Evolutionary conservation across 257 asterid species (phyloP), one percentile per base, ranked within the genome.

Genomic region (Solanum dulcamara): DNA sequence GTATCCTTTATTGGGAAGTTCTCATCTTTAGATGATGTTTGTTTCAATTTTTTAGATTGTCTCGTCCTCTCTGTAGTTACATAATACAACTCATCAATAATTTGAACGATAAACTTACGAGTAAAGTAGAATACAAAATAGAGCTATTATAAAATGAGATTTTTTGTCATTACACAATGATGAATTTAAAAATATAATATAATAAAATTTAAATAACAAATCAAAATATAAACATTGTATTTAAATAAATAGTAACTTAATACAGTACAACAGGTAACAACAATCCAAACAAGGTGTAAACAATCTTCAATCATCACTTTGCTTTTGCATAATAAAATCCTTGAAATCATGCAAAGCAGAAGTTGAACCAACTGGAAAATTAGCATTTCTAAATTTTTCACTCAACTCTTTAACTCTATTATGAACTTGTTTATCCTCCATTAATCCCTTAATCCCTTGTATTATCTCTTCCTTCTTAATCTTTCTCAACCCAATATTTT

Each of bases 401-500:
- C 86, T 88, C 17, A 93, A 81, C 1, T 68, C 84, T 22, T 30
- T 1, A 5, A 95, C 95, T 80, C 86, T 79, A 46, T 85, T 81
- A n/a, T 79, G 89, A 24, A 92, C 91, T 48, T 90, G 93, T 50
- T 88, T 82, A 67, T 94, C 97, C 22, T 74, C 89, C 94, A 93
- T 89, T 85, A 93, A 20, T 81, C 4, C 26, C 79, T 92, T 86
- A 67, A 94, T 90, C 32, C 97, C 97, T 37, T 44, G 42, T 55
- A 86, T 22, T 66, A 95, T 91, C 6, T 84, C 91, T 14, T 79
- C n/a, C 86, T 90, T 94, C 85, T 87, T 91, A 66, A 92, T 92
- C 87, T 71, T 81, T 87, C 62, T 86, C 40, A 75, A 75, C 0
- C 88, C 24, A n/a, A 86, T 42, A 84, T 84, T 94, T 4, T 88